A percentile compares a stretch with the other conserved stretches of the same genome.
Evolutionary conservation across 1,284 basidiomycete species (phyloP).

Genomic region (Cryptococcus wingfieldii): DNA sequence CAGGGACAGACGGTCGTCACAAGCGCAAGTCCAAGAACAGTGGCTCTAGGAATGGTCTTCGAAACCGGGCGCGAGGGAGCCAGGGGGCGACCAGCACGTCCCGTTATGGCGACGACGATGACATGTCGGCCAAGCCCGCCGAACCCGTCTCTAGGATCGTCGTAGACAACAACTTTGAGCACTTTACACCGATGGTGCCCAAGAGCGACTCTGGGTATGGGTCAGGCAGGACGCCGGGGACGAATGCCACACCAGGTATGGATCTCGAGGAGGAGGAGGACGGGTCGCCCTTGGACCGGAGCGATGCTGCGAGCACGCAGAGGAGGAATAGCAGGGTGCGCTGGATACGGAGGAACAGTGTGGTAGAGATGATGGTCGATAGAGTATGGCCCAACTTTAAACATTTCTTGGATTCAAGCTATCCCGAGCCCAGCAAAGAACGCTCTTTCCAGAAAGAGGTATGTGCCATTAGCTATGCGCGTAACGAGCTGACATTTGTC

Average conservation of each 20-base stretch:
- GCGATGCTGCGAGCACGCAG: constrained; percentile 14
- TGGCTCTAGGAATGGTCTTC: constrained; percentile 7
- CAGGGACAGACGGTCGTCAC: constrained; percentile 17
- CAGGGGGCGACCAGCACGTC: constrained; percentile 17
- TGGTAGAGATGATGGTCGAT: constrained; percentile 27
- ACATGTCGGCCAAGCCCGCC: constrained; percentile 12
- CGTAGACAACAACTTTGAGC: constrained; percentile 41
- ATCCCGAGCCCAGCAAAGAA: constrained; percentile 41
- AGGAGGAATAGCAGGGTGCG: constrained; percentile 15
- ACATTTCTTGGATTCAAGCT: constrained; percentile 43
- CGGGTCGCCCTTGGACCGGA: constrained; percentile 7
- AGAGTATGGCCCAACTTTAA: constrained; percentile 32
- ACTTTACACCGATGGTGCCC: constrained; percentile 29
- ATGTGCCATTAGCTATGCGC: constrained; percentile 7
- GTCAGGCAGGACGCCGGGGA: constrained; percentile 18
- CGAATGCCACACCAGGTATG: constrained; percentile 5
- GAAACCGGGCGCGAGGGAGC: constrained; percentile 7
- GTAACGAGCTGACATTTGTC: not conserved
- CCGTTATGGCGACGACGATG: constrained; percentile 36
- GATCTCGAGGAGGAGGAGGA: constrained; percentile 11
- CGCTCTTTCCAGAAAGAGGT: constrained; percentile 44
- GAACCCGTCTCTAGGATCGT: constrained; percentile 36
- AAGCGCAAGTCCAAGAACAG: constrained; percentile 11
- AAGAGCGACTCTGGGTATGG: constrained; percentile 35
- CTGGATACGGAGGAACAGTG: constrained; percentile 21